These are phyloP conservation scores for Ogataea nakhonphanomensis DNA, from an alignment of 805 yeast genomes.

Conservation along the genomic window DNA sequence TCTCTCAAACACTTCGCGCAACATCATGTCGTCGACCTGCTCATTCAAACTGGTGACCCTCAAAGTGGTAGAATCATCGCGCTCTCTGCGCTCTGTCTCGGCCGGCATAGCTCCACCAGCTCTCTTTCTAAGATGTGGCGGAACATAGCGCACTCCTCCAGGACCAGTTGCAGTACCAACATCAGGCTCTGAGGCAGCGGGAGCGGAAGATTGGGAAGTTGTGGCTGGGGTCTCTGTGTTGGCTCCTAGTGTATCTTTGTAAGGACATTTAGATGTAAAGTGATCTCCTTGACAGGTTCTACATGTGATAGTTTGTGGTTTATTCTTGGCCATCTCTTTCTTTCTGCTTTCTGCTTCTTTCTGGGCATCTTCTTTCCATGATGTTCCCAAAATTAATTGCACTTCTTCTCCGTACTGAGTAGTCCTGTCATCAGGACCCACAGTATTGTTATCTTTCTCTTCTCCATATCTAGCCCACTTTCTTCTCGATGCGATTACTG, in stretches of 20 bases:
- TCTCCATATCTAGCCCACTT: conserved; percentile 87
- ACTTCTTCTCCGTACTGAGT: conserved; percentile 88
- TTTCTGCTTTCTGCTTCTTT: conserved; percentile 57
- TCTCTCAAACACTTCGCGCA: conserved; percentile 68
- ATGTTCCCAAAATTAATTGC: conserved; percentile 65
- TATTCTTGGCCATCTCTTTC: conserved; percentile 47
- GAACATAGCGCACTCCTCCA: conserved; percentile 46
- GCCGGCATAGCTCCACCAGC: conserved; percentile 34
- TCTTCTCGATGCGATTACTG: conserved; percentile 80
- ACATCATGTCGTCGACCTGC: conserved; percentile 74
- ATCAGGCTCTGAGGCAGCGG: conserved; percentile 16
- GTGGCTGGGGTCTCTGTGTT: conserved; percentile 22
- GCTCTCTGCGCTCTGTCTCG: conserved; percentile 41
- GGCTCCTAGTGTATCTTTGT: conserved; percentile 77
- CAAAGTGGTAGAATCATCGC: conserved; percentile 85
- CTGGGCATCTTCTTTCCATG: conserved; percentile 76
- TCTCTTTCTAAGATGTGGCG: conserved; percentile 54
- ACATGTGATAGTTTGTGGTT: conserved; percentile 61
- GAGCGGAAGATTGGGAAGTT: conserved; percentile 18
- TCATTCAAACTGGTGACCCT: conserved; percentile 89
- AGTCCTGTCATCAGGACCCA: conserved; percentile 87
- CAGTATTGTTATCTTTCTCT: conserved; percentile 60
- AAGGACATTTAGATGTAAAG: conserved; percentile 93
- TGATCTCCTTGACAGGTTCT: conserved; percentile 94
- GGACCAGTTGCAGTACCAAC: conserved; percentile 15